phyloP scores from a whole-genome alignment of 2,329 filamentous ascomycete species.

The Cadophora malorum region DNA sequence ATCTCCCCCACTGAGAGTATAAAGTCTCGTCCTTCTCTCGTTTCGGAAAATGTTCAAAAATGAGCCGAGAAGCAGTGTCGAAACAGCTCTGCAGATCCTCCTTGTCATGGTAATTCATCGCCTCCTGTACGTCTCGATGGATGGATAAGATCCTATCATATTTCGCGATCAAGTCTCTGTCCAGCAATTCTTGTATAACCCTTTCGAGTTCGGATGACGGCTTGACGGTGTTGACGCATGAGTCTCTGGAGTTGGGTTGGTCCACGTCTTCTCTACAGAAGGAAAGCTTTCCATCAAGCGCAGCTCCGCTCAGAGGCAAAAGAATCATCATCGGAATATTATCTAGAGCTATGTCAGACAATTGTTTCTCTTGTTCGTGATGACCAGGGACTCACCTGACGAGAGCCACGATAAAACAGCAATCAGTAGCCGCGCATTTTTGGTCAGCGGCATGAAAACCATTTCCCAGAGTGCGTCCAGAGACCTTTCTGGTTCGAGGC shows the following conservation, averaged over 20 bases:
- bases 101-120: slow-evolving; percentile 33
- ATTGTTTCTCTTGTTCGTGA: background rate
- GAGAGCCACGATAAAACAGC: slow-evolving; percentile 32
- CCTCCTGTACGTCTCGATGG: slow-evolving; percentile 38
- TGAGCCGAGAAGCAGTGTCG: slow-evolving; percentile 25
- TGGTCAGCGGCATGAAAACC: slow-evolving; percentile 27
- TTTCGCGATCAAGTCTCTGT: slow-evolving; percentile 32
- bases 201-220: too few relatives aligned
- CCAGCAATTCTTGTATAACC: too few relatives aligned
- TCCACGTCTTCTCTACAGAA: slow-evolving; percentile 30
- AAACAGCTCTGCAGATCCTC: slow-evolving; percentile 33
- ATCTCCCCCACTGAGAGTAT: slow-evolving; percentile 25
- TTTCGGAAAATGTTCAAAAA: slow-evolving; percentile 35
- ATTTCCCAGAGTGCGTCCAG: slow-evolving; percentile 35
- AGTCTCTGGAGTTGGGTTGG: slow-evolving; percentile 12
- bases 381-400: slow-evolving; percentile 20
- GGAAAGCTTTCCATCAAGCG: slow-evolving; percentile 31
- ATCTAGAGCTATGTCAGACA: slow-evolving; percentile 24
- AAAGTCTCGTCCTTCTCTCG: slow-evolving; percentile 22
- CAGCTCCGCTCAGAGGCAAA: slow-evolving; percentile 31
- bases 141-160: slow-evolving; percentile 29
- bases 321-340: slow-evolving; percentile 34
- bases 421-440: slow-evolving; percentile 26
- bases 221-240: too few relatives aligned
- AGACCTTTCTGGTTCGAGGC: slow-evolving; percentile 22